Evolutionary conservation across 73 alveolate genomes (phyloP), one percentile per base, ranked within the genome.

Genomic region (Paramecium pentaurelia): DNA sequence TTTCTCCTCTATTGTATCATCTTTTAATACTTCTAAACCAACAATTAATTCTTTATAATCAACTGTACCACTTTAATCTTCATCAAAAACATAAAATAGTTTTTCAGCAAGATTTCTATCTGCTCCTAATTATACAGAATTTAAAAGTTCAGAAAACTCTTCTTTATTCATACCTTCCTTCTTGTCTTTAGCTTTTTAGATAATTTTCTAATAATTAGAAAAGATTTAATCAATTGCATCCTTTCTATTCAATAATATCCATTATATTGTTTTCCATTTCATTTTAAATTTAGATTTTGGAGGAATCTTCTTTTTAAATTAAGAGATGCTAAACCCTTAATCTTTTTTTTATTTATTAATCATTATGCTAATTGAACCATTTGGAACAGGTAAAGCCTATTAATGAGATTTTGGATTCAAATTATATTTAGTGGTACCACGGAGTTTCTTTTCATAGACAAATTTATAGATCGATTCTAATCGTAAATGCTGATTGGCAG

Each of bases 21-120:
- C 96, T 71, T 95, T 95, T 27, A 96, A 88, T 95, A 96, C 93
- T 71, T 96, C 98, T 30, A 96, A 75, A 10, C 97, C 98, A 32
- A 96, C 95, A 44, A 95, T 95, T 44, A 96, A 49, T 75, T 96
- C 98, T 91, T 93, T 96, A 70, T 95, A 93, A 60, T 96, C 98
- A 14, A 96, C 97, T 42, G 96, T 94, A 14, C 98, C 98, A 88
- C 93, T 88, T 36, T 96, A 93, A 92, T 96, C 97, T 70, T 96
- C 98, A 93, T 96, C 98, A 68, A 96, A 96, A n/a, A 96, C 95
- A 95, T 93, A 93, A 40, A 93, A 93, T 18, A 93, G 93, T 12
- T 90, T 89, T 30, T 93, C 96, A 25, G 87, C 86, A 12, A 93
- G 54, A 40, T 59, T 83, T 93, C 91, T 42, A 51, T 93, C 96